phyloP scores from a whole-genome alignment of 306 rosid genomes.

The Glycyrrhiza uralensis region DNA sequence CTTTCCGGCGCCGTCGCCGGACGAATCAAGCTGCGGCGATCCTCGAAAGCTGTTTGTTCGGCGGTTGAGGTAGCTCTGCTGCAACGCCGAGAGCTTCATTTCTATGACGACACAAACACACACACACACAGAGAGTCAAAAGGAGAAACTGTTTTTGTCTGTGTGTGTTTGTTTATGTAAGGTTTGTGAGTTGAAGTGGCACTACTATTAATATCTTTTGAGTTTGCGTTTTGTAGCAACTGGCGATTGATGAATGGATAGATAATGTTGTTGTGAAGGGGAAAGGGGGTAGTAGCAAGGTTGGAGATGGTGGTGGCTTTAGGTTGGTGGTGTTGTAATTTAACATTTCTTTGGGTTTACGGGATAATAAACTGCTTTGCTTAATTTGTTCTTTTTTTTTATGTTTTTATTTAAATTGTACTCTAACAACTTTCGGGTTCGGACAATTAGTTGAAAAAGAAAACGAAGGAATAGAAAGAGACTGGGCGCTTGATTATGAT shows the following conservation, averaged over 20 bases:
- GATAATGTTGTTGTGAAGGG: conserved; percentile 12
- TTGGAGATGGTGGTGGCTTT: conserved; percentile 32
- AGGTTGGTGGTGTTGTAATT: conserved; percentile 26
- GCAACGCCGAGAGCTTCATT: conserved; percentile 93
- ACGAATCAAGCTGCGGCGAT: conserved; percentile 57
- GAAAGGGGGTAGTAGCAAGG: background rate
- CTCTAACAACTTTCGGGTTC: conserved; percentile 17
- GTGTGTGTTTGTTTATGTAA: too few relatives aligned
- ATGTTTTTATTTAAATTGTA: background rate
- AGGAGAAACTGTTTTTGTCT: background rate
- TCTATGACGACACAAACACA: too few relatives aligned
- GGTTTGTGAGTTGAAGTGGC: background rate
- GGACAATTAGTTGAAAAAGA: background rate
- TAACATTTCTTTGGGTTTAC: conserved; percentile 56
- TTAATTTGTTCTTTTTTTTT: background rate
- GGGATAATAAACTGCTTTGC: conserved; percentile 20
- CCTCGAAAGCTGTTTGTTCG: conserved; percentile 79
- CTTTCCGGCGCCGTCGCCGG: conserved; percentile 60
- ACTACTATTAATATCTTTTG: background rate
- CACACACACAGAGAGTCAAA: background rate
- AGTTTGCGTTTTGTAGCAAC: conserved; percentile 11
- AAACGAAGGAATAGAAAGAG: background rate
- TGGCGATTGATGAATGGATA: too few relatives aligned
- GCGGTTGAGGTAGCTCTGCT: conserved; percentile 77
- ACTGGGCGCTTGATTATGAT: background rate